These are phyloP conservation scores for Barbatosphaeria neglecta DNA, from an alignment of 495 filamentous ascomycete genomes.

Conservation along the genomic window DNA sequence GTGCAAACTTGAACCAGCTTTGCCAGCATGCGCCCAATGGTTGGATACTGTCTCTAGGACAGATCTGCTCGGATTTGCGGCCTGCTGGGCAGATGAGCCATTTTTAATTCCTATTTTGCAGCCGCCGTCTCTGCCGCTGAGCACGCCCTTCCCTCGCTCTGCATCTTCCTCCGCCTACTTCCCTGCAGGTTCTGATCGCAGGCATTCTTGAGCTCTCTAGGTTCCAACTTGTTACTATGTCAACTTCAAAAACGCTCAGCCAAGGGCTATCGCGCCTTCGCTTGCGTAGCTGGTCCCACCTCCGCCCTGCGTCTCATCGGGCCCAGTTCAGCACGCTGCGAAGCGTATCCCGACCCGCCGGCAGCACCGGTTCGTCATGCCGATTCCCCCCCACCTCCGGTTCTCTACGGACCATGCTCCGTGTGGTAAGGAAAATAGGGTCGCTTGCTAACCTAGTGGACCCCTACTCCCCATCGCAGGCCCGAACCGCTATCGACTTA, in stretches of 20 bases:
- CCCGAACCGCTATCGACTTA: neutral
- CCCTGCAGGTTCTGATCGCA: neutral
- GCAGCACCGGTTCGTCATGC: neutral
- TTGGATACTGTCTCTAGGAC: neutral
- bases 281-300: neutral
- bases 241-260: neutral
- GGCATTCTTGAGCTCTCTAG: neutral
- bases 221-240: neutral
- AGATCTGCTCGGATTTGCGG: neutral
- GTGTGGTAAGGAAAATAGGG: no score
- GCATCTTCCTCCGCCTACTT: neutral
- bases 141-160: neutral
- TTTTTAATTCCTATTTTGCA: neutral
- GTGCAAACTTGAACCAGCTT: neutral
- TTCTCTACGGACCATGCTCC: no score
- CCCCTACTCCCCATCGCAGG: neutral
- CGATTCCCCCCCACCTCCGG: neutral
- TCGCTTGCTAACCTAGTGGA: no score
- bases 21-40: neutral
- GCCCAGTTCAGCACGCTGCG: neutral
- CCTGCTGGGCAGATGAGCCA: neutral
- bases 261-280: conserved; percentile 1
- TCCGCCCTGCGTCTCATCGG: neutral
- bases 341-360: neutral
- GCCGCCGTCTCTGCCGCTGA: neutral